A percentile compares a stretch with the other conserved stretches of the same genome.
Evolutionary conservation across 371 early-diverging fungal genomes (phyloP).

Genomic region (Mucor plumbeus): DNA sequence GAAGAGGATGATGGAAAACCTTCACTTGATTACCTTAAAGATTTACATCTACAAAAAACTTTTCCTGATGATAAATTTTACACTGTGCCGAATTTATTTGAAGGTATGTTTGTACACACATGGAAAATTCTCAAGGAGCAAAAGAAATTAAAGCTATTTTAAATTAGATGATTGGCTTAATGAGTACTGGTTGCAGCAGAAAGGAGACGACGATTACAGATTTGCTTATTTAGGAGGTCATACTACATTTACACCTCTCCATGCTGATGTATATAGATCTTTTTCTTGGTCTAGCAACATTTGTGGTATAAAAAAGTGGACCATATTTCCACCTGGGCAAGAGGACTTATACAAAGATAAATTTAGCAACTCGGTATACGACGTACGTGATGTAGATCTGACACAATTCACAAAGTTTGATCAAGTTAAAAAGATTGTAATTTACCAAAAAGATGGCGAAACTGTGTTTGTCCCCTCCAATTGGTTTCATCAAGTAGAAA

Average conservation of each 20-base stretch:
- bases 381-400: slow-evolving; percentile 63
- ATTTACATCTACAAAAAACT: slow-evolving; percentile 69
- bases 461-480: slow-evolving; percentile 77
- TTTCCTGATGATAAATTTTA: slow-evolving; percentile 56
- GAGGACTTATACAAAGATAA: slow-evolving; percentile 54
- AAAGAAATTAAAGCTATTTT: too few relatives aligned
- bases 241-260: slow-evolving; percentile 79
- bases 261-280: slow-evolving; percentile 77
- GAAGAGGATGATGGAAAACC: slow-evolving; percentile 22
- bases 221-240: slow-evolving; percentile 77
- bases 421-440: slow-evolving; percentile 49
- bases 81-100: slow-evolving; percentile 57
- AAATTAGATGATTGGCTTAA: slow-evolving; percentile 77
- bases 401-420: slow-evolving; percentile 56
- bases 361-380: slow-evolving; percentile 56
- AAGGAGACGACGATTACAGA: slow-evolving; percentile 69
- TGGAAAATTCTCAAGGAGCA: too few relatives aligned
- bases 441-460: slow-evolving; percentile 67
- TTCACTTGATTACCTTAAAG: slow-evolving; percentile 66
- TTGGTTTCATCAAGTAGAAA: slow-evolving; percentile 79
- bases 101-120: slow-evolving; percentile 33
- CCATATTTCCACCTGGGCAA: slow-evolving; percentile 69
- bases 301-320: slow-evolving; percentile 77
- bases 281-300: slow-evolving; percentile 84
- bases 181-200: slow-evolving; percentile 58